phyloP scores from a whole-genome alignment of 768 basidiomycete genomes.

The Mycena latifolia region DNA sequence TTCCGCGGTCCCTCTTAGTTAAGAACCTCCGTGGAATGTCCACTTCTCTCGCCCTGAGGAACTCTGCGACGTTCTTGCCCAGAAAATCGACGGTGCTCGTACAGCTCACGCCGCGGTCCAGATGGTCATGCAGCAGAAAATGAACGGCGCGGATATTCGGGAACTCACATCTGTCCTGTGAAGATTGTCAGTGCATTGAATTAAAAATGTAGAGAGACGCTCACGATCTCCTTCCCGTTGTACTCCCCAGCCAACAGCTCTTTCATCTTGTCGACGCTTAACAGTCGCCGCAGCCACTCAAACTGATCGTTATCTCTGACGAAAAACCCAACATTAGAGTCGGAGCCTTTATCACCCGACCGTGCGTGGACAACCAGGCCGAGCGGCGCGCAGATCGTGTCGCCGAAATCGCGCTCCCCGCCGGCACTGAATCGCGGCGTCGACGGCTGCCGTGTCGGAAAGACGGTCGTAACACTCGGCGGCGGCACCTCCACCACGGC shows the following conservation, averaged over 20 bases:
- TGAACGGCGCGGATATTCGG: constrained; percentile 31
- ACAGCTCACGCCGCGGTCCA: constrained; percentile 36
- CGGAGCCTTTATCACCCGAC: constrained; percentile 36
- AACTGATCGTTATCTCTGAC: constrained; percentile 17
- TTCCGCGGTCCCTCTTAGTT: background rate
- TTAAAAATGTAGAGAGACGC: background rate
- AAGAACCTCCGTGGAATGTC: constrained; percentile 30
- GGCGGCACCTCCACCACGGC: constrained; percentile 30
- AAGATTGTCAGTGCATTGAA: background rate
- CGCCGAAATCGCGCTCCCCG: constrained; percentile 7
- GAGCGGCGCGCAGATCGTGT: constrained; percentile 33
- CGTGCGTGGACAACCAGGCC: constrained; percentile 30
- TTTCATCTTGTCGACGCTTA: constrained; percentile 30
- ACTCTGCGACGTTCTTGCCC: constrained; percentile 37
- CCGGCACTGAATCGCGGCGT: constrained; percentile 1
- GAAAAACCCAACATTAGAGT: constrained; percentile 35
- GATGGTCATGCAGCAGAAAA: constrained; percentile 34
- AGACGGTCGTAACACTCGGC: constrained; percentile 25
- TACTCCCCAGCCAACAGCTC: constrained; percentile 31
- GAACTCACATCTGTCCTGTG: constrained; percentile 34
- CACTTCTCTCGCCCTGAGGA: constrained; percentile 31
- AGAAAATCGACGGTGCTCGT: constrained; percentile 35
- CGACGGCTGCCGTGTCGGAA: constrained; percentile 29
- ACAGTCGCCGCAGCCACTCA: constrained; percentile 26
- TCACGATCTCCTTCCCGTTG: constrained; percentile 32